Conservation (phyloP, 192 early-diverging fungal species). For the Dispira simplex region DNA sequence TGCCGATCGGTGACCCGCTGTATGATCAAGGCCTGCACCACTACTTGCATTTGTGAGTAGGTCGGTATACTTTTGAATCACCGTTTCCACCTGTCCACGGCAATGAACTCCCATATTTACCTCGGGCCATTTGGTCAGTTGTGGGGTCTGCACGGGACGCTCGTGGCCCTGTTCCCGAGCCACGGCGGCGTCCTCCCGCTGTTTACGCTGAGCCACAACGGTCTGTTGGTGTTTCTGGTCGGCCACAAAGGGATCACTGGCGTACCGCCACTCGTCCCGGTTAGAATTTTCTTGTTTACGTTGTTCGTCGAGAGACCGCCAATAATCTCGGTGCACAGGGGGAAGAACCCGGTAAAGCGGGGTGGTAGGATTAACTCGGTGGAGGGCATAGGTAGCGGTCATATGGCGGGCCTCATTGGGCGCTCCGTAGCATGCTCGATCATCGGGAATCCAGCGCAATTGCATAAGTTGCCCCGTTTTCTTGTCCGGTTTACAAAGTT, state of each 20-base stretch:
- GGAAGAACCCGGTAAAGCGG: constrained; percentile 58
- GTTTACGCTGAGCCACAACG: constrained; percentile 10
- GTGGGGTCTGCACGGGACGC: constrained; percentile 14
- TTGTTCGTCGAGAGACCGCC: constrained; percentile 45
- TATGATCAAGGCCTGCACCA: too few species aligned
- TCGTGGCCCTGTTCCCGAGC: constrained; percentile 14
- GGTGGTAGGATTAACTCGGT: constrained; percentile 53
- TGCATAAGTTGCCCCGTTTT: constrained; percentile 20
- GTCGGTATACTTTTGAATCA: constrained; percentile 33
- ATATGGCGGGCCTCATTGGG: constrained; percentile 45
- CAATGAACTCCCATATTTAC: constrained; percentile 49
- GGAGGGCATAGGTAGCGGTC: constrained; percentile 64
- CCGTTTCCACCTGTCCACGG: constrained; percentile 39
- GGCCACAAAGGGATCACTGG: constrained; percentile 64
- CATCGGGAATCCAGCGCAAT: constrained; percentile 10
- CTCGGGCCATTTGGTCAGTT: constrained; percentile 30
- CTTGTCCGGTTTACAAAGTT: constrained; percentile 27
- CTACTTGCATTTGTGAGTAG: too few species aligned
- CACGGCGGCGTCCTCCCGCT: constrained; percentile 7
- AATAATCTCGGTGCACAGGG: constrained; percentile 50
- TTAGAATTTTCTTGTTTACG: constrained; percentile 22
- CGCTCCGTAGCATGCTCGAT: constrained; percentile 8
- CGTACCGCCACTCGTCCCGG: constrained; percentile 34
- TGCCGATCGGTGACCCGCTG: too few species aligned
- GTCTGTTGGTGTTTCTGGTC: constrained; percentile 27